Evolutionary conservation across 179 eudicot genomes (phyloP).

Genomic region (Camellia oleifera): DNA sequence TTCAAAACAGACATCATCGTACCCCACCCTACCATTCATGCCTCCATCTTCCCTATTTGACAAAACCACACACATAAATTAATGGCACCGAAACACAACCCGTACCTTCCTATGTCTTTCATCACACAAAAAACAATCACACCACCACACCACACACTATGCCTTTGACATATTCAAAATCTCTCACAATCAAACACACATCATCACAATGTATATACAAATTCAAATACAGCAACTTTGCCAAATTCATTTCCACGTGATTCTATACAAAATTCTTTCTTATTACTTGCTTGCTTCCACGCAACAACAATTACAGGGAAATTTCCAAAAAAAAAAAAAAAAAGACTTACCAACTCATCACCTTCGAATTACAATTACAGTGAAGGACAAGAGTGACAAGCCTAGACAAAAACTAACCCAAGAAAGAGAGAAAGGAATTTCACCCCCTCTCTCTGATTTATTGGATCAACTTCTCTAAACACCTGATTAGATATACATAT

Average conservation of each 20-base stretch:
- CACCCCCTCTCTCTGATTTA: not conserved
- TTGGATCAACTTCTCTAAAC: not conserved
- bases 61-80: too few relatives aligned
- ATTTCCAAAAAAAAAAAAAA: not conserved
- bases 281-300: not conserved
- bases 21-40: not conserved
- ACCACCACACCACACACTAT: too few relatives aligned
- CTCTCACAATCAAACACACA: too few relatives aligned
- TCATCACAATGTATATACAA: too few relatives aligned
- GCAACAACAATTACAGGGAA: slow-evolving; percentile 7
- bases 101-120: too few relatives aligned
- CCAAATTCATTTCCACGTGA: not conserved
- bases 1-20: not conserved
- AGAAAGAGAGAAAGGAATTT: slow-evolving; percentile 4
- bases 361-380: slow-evolving; percentile 33
- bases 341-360: slow-evolving; percentile 7
- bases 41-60: too few relatives aligned
- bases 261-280: not conserved
- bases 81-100: too few relatives aligned
- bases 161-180: too few relatives aligned
- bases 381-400: slow-evolving; percentile 23
- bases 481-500: too few relatives aligned
- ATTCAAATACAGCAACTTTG: not conserved
- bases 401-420: not conserved
- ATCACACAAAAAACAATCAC: too few relatives aligned